Conservation (phyloP, 495 filamentous ascomycete genomes). For the Xylaria acuta region DNA sequence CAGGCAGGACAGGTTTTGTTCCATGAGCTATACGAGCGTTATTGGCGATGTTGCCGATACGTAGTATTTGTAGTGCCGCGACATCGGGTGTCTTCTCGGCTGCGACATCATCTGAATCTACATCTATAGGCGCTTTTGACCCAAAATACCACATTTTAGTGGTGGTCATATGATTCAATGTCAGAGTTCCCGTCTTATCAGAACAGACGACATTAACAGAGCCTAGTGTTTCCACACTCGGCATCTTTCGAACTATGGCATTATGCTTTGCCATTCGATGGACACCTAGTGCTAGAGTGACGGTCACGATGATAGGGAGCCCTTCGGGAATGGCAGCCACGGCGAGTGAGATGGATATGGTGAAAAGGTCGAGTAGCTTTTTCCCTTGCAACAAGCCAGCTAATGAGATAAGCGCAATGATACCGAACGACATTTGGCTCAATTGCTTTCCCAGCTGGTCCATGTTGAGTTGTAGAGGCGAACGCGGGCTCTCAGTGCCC, state of each 20-base stretch:
- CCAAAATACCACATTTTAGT: constrained; percentile 96
- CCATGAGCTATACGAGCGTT: constrained; percentile 81
- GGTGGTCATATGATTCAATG: constrained; percentile 97
- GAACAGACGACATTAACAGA: constrained; percentile 98
- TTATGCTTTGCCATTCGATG: constrained; percentile 92
- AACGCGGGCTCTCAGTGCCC: constrained; percentile 92
- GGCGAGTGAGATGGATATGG: constrained; percentile 94
- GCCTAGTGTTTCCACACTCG: constrained; percentile 96
- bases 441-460: constrained; percentile 92
- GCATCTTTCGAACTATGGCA: constrained; percentile 92
- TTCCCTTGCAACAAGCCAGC: constrained; percentile 89
- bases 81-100: constrained; percentile 66
- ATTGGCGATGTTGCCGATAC: constrained; percentile 95
- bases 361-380: constrained; percentile 92
- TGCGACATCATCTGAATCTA: constrained; percentile 71
- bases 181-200: constrained; percentile 96
- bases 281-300: constrained; percentile 92
- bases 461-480: constrained; percentile 95
- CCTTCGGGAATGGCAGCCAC: constrained; percentile 98
- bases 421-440: constrained; percentile 92
- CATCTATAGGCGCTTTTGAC: constrained; percentile 69
- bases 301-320: constrained; percentile 96
- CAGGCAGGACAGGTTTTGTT: constrained; percentile 77
- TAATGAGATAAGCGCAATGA: constrained; percentile 90
- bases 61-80: constrained; percentile 77